These are phyloP conservation scores for Pleurotus pulmonarius DNA, from an alignment of 768 basidiomycete species.

Conservation along the genomic window DNA sequence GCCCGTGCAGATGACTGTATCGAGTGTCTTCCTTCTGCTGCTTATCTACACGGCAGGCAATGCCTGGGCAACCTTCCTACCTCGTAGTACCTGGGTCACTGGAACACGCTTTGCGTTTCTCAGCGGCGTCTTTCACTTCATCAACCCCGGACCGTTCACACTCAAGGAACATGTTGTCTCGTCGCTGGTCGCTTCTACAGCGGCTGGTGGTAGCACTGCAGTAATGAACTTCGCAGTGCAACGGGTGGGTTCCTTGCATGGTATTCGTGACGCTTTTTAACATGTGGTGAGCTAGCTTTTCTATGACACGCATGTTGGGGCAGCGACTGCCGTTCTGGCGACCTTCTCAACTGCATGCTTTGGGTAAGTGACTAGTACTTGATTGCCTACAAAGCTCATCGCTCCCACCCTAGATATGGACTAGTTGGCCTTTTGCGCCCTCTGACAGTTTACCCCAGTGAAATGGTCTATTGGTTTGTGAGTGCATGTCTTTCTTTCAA, in stretches of 20 bases:
- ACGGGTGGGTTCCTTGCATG: conserved; percentile 28
- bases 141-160: conserved; percentile 56
- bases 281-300: conserved; percentile 32
- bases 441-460: conserved; percentile 56
- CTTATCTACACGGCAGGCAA: conserved; percentile 48
- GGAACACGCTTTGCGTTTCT: conserved; percentile 40
- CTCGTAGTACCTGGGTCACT: conserved; percentile 34
- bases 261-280: not conserved
- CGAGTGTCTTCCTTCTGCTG: conserved; percentile 54
- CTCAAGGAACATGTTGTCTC: conserved; percentile 64
- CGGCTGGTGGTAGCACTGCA: conserved; percentile 47
- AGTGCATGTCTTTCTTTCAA: conserved; percentile 13
- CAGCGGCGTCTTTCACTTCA: conserved; percentile 35
- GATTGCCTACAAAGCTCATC: not conserved
- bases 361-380: conserved; percentile 30
- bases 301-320: conserved; percentile 52
- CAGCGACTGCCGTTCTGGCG: conserved; percentile 53
- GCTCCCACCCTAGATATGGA: conserved; percentile 39
- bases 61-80: conserved; percentile 46
- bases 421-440: conserved; percentile 57
- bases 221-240: conserved; percentile 63
- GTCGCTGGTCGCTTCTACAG: conserved; percentile 54
- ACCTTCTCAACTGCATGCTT: conserved; percentile 65
- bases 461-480: conserved; percentile 61
- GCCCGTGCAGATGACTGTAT: conserved; percentile 47